Percentiles rank a stretch among this genome's conserved stretches.
phyloP scores from a whole-genome alignment of 495 filamentous ascomycete genomes.

The Stereocaulon alpinum region DNA sequence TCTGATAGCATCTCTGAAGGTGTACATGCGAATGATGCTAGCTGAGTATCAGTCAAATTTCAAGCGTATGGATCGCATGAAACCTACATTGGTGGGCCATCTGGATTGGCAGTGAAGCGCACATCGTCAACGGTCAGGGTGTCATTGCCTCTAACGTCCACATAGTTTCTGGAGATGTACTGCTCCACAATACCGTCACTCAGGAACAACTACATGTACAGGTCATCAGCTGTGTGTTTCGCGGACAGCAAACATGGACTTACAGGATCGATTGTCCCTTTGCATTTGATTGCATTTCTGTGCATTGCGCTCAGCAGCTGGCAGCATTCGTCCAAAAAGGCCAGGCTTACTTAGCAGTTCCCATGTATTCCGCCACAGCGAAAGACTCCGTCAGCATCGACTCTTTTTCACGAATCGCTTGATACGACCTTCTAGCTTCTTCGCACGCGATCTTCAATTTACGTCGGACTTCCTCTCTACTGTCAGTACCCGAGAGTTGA shows the following conservation, averaged over 20 bases:
- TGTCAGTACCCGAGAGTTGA: neutral
- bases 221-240: neutral
- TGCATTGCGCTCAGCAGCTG: neutral
- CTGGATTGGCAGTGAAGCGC: constrained; percentile 1
- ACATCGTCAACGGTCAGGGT: constrained; percentile 2
- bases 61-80: neutral
- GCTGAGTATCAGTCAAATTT: neutral
- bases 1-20: constrained; percentile 4
- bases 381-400: constrained; percentile 7
- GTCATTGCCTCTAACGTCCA: neutral
- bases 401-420: constrained; percentile 5
- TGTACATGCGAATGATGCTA: constrained; percentile 8
- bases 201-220: neutral
- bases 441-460: constrained; percentile 5
- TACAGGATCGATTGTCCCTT: neutral
- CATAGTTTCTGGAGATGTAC: neutral
- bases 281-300: neutral
- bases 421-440: constrained; percentile 10
- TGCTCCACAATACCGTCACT: constrained; percentile 5
- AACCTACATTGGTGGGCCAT: constrained; percentile 8
- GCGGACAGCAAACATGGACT: neutral
- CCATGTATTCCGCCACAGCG: neutral
- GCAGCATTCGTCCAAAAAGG: neutral
- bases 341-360: neutral
- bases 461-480: neutral